phyloP scores from a whole-genome alignment of 805 yeast species.

The Komagataella mondaviorum region DNA sequence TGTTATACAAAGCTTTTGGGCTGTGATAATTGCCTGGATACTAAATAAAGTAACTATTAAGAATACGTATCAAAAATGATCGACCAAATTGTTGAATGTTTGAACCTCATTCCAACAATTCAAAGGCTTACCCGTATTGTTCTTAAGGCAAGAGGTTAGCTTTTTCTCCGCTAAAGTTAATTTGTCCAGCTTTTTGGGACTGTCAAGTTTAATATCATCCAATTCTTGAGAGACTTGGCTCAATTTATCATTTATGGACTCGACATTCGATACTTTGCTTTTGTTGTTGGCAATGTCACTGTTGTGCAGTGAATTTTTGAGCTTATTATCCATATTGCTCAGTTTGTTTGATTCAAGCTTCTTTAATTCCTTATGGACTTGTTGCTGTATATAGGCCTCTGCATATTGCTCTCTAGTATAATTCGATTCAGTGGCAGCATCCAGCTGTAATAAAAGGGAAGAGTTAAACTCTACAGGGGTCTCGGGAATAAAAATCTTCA shows the following conservation, averaged over 20 bases:
- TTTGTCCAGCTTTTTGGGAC: slow-evolving; percentile 21
- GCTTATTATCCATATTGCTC: slow-evolving; percentile 33
- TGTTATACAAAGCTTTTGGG: slow-evolving; percentile 76
- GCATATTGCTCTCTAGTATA: slow-evolving; percentile 59
- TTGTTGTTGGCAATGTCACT: slow-evolving; percentile 17
- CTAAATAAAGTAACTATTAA: background rate
- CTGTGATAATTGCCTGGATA: slow-evolving; percentile 18
- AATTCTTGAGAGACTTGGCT: slow-evolving; percentile 20
- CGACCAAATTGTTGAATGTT: slow-evolving; percentile 47
- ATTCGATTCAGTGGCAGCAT: slow-evolving; percentile 50
- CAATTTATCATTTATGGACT: slow-evolving; percentile 17
- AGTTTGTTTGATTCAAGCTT: slow-evolving; percentile 40
- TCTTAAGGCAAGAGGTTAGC: slow-evolving; percentile 47
- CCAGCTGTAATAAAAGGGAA: slow-evolving; percentile 49
- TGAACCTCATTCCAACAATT: slow-evolving; percentile 78
- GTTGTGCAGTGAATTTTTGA: slow-evolving; percentile 26
- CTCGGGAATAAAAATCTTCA: slow-evolving; percentile 51
- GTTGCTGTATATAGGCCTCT: slow-evolving; percentile 50
- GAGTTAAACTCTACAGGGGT: slow-evolving; percentile 60
- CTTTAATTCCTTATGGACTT: slow-evolving; percentile 44
- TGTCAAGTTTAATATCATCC: slow-evolving; percentile 13
- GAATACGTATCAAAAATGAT: slow-evolving; percentile 20
- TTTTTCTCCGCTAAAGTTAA: slow-evolving; percentile 31
- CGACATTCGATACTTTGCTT: slow-evolving; percentile 7
- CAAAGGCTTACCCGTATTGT: slow-evolving; percentile 50